These are phyloP conservation scores for Berberis vulgaris DNA, from an alignment of 164 flowering plant species.

Conservation along the genomic window DNA sequence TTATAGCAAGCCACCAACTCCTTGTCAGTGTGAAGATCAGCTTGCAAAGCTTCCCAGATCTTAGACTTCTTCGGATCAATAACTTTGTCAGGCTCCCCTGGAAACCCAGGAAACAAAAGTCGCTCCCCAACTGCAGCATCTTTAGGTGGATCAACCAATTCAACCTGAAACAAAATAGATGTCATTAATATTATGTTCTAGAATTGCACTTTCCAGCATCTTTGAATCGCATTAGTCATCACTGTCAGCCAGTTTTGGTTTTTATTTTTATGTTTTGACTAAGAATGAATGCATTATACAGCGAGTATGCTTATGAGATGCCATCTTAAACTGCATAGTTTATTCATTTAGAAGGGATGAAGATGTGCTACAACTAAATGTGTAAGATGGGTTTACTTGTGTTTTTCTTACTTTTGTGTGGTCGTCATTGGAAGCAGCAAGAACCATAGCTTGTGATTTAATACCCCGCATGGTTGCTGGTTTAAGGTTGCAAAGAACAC, in stretches of 20 bases:
- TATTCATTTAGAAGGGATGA: not conserved
- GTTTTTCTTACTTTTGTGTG: constrained; percentile 50
- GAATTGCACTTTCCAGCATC: not conserved
- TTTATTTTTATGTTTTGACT: no score
- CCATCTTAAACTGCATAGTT: no score
- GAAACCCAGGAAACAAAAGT: constrained; percentile 58
- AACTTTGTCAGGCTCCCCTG: constrained; percentile 63
- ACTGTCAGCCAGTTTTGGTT: no score
- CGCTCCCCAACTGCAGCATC: constrained; percentile 46
- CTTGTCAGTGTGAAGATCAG: constrained; percentile 43
- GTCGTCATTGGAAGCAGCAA: constrained; percentile 68
- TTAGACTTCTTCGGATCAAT: constrained; percentile 52
- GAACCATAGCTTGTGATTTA: constrained; percentile 95
- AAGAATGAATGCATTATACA: no score
- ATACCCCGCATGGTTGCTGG: constrained; percentile 93
- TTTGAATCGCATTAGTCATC: not conserved
- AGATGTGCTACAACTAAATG: not conserved
- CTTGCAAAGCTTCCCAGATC: constrained; percentile 79
- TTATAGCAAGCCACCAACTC: constrained; percentile 62
- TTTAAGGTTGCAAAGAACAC: constrained; percentile 92
- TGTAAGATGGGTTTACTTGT: no score
- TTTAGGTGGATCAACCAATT: constrained; percentile 36
- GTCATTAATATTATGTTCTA: not conserved
- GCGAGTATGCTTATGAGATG: no score
- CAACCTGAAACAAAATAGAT: constrained; percentile 44